Evolutionary conservation across 768 basidiomycete genomes (phyloP), one percentile per base, ranked within the genome.

Genomic region (Termitomyces sp.): DNA sequence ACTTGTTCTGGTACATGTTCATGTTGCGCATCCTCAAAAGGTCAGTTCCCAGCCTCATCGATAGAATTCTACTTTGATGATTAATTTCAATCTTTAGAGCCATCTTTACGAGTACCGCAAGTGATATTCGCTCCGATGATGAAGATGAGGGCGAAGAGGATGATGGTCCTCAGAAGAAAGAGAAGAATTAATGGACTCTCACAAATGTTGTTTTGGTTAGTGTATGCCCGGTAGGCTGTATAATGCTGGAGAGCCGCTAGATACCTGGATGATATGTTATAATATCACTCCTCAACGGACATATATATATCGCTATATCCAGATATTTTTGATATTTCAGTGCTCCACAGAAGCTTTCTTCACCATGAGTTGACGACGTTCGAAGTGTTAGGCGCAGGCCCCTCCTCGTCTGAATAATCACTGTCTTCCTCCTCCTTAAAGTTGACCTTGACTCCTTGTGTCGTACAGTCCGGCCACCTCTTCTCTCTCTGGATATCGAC

Each of bases 1-100:
- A 98, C 70, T 61, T 96, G 28, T 97, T 97, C 80, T 98, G 96
- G 96, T 96, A 92, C 73, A 86, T 80, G 75, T 79, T 94, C 32
- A 94, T 98, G 72, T 74, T 83, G 71, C 86, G 93, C 57, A 89
- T 96, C 55, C 78, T 90, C 16, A 73, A 81, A 53, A 82, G 90
- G 92, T 94, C 64, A 48, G 87, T 77, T 56, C 8, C 35, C 24
- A 39, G 20, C 24, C 18, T 38, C 7, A 0, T 36, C 18, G 18
- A 32, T 13, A 9, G 4, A 22, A 49, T 4, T 18, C 9, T 3
- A 12, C 8, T n/a, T 16, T 33, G 28, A 18, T 16, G 59, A n/a
- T 42, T 46, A 45, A 65, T 28, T 58, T 69, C 2, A 40, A 54
- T 54, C 20, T 54, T 16, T 56, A 93, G 91, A 50, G 86, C 86